Percentiles rank a stretch among this genome's conserved stretches.
These are phyloP conservation scores for Hortaea werneckii DNA, from an alignment of 2,329 filamentous ascomycete genomes.

Conservation along the genomic window DNA sequence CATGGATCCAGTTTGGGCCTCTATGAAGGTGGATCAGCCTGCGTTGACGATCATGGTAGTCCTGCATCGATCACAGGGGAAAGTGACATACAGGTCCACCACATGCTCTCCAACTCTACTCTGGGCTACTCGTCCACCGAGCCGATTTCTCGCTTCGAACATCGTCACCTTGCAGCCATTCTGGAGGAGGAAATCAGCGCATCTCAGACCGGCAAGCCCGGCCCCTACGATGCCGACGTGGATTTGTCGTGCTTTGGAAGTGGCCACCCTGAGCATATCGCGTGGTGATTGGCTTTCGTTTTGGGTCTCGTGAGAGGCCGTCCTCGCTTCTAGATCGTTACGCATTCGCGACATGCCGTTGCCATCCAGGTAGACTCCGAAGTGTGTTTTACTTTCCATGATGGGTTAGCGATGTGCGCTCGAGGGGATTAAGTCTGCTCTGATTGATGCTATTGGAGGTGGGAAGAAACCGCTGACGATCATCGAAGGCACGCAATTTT, in stretches of 20 bases:
- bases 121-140: conserved; percentile 52
- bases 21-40: conserved; percentile 23
- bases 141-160: conserved; percentile 55
- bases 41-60: not conserved
- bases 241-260: conserved; percentile 5
- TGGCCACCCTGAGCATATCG: conserved; percentile 6
- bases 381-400: conserved; percentile 2
- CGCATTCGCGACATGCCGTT: conserved; percentile 7
- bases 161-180: conserved; percentile 59
- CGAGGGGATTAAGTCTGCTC: no score
- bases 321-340: conserved; percentile 1
- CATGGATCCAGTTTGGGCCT: conserved; percentile 75
- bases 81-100: conserved; percentile 45
- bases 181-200: conserved; percentile 56
- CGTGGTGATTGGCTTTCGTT: not conserved
- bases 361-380: not conserved
- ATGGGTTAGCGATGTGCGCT: not conserved
- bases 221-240: conserved; percentile 57
- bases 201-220: conserved; percentile 60
- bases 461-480: no score
- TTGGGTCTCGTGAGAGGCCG: not conserved
- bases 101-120: conserved; percentile 33
- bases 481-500: no score
- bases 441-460: no score
- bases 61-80: not conserved